Evolutionary conservation across 208 protist species (phyloP), one percentile per base, ranked within the genome.

Genomic region (Wallacemonas sp.): DNA sequence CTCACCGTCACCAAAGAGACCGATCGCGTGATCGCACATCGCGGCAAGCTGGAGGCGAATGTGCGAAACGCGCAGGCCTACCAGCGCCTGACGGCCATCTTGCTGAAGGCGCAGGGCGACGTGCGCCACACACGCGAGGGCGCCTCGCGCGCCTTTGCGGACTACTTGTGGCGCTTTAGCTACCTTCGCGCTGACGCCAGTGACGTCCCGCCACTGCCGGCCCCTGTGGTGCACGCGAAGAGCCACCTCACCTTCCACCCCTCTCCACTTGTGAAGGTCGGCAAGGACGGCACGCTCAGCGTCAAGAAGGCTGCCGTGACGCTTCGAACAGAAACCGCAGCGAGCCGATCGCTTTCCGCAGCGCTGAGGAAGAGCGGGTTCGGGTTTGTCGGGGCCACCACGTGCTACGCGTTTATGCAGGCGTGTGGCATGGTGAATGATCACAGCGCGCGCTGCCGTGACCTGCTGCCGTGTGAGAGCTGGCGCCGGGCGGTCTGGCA

Each of bases 341-440:
- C 47, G 24, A 55, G 47, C 17, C 21, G 3, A 32, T 9, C 21
- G 9, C 9, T 55, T 8, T 55, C 47, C n/a, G 6, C 6, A 6
- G 47, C 47, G 26, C 47, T 55, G 6, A 55, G 30, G 26, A 55
- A 55, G 47, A 23, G 21, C 11, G 47, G 47, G 19, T 55, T 55
- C 47, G 24, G 16, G 21, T 55, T 55, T 32, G 19, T 55, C 6
- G 47, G 47, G 9, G 47, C 47, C 24, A 55, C 47, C 9, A 55
- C 47, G 4, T 55, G 47, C 26, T 32, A 55, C 47, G 47, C 47
- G 8, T 55, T 55, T 23, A 55, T 55, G 47, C 47, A 55, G 47
- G 47, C 47, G 16, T 24, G 21, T 30, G 47, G 47, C 47, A 55
- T 55, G 47, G 26, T 55, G 9, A 55, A 55, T 17, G 47, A 55